Base-by-base conservation (phyloP, 148 eudicot genomes). In the Silene conica region DNA sequence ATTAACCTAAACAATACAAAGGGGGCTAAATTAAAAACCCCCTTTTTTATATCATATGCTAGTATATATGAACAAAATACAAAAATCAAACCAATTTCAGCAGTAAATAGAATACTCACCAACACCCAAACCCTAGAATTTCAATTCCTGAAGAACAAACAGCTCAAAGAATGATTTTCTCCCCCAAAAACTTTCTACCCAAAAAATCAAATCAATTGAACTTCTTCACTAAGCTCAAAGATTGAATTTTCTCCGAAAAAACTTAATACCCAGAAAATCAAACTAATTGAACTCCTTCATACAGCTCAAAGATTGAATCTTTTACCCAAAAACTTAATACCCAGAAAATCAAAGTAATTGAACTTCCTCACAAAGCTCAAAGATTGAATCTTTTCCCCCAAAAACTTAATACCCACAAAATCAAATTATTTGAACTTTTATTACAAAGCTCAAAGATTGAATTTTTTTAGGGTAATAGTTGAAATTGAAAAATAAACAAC, bases 111-210 rank as follows among this genome's bases (percentile, higher is more conserved):
- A 73, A 67, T 54, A 65, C 78, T 76, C 75, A 66, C 72, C 62
- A 73, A 67, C 72, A 70, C 50, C 74, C 50, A 79, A 79, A 80
- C 79, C 82, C 82, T 80, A 80, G 72, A 26, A 26, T 38, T 45
- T 45, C 18, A 43, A 52, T 22, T 45, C 14, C 70, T 73, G 63
- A 12, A 31, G 48, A 38, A 65, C 48, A 31, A 65, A 31, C 34
- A 31, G 34, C 34, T 31, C 34, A 31, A 31, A 64, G 13, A 45
- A 54, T 73, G 70, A 59, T 16, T 21, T 48, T 79, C 54, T 67
- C 22, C 52, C 64, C 74, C 74, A 74, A 22, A 74, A 63, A 61
- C 11, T 68, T 62, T 16, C 3, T 18, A 41, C 73, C 69, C 56
- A 19, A 19, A 25, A 52, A 70, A 60, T 58, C 34, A 31, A 85